Evolutionary conservation across 768 basidiomycete species (phyloP).

Genomic region (Lentinus brumalis): DNA sequence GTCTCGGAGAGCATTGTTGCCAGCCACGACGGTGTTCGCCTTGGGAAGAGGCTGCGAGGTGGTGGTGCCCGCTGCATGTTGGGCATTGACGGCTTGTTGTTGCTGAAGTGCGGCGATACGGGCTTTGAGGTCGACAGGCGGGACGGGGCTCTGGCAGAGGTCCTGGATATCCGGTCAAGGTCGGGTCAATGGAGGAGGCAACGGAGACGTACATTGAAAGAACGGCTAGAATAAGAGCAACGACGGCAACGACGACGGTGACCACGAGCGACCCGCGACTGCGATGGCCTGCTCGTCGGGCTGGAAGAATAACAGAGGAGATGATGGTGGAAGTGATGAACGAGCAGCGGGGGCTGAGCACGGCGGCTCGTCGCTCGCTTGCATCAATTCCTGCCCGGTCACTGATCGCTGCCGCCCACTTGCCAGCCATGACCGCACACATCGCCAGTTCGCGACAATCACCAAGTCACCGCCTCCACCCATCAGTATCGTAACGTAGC

Average conservation of each 20-base stretch:
- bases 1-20: conserved; percentile 44
- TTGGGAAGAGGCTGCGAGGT: conserved; percentile 21
- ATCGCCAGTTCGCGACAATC: conserved; percentile 13
- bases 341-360: conserved; percentile 5
- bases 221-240: conserved; percentile 22
- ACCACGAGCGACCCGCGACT: conserved; percentile 37
- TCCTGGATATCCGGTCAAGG: conserved; percentile 20
- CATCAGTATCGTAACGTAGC: not conserved
- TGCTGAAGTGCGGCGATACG: conserved; percentile 84
- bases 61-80: conserved; percentile 20
- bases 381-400: conserved; percentile 4
- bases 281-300: conserved; percentile 31
- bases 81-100: conserved; percentile 35
- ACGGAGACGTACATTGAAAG: conserved; percentile 24
- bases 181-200: conserved; percentile 6
- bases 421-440: not conserved
- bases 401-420: conserved; percentile 14
- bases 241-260: conserved; percentile 22
- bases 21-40: conserved; percentile 3
- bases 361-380: not conserved
- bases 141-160: conserved; percentile 26
- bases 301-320: conserved; percentile 11
- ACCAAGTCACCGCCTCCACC: conserved; percentile 10
- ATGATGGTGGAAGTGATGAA: conserved; percentile 26
- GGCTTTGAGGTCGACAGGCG: conserved; percentile 66